Base-by-base conservation (phyloP, 768 basidiomycete species). In the Hypholoma fasciculare region DNA sequence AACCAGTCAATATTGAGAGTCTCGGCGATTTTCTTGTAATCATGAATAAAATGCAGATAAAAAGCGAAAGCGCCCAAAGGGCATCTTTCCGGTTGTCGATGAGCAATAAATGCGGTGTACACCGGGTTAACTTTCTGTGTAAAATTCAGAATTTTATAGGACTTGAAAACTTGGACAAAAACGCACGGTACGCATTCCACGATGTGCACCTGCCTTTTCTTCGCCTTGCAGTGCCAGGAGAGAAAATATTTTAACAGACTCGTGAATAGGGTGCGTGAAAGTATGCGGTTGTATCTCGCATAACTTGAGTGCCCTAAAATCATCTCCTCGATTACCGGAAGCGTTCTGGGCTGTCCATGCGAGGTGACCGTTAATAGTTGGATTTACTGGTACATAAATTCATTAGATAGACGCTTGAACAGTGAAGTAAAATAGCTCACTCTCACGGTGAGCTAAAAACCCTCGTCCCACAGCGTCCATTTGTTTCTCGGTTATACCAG, bases 181-280 rank as follows among this genome's bases (percentile, higher is more conserved):
- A 44, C 56, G 39, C 56, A 72, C 69, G 7, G 67, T 69, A 1
- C 56, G 46, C 68, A 73, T 64, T 0, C 46, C 67, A 48, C 37
- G 52, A 58, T 14, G 61, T 60, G 65, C 66, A 51, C 71, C 71
- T 26, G 70, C 68, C 52, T 71, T 71, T 42, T 72, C 69, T 48
- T 71, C 68, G 11, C 65, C 67, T 53, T 72, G 71, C 13, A 70
- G 52, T 1, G 66, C 71, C 1, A 74, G 64, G 11, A 72, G 57
- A 11, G 59, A 44, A 19, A 9, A 56, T 5, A 72, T 59, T 0
- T 50, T 11, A 14, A 7, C 17, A 0, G 66, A 68, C 27, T 61
- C 51, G 5, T 62, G 42, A 39, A 69, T 67, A 1, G 70, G 69
- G 48, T 72, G 71, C 1, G 62, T 49, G 34, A 67, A 61, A 0